Evolutionary conservation across 805 yeast species (phyloP), one percentile per base, ranked within the genome.

Genomic region (Lipomyces oligophaga): DNA sequence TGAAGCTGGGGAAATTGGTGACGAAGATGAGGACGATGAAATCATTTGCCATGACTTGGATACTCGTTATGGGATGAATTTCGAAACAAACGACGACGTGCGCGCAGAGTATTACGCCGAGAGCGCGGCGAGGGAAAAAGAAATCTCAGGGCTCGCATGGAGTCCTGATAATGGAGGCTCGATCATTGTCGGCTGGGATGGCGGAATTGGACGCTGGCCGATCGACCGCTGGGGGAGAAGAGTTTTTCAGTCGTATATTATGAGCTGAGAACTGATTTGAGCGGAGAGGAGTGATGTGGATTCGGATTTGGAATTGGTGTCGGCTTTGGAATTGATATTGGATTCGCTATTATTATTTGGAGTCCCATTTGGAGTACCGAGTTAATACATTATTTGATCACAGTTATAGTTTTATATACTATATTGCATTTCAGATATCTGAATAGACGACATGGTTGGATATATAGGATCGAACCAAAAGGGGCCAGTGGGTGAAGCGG

Each of bases 191-290:
- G 89, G 85, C 1, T 73, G 79, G 42, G 81, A 78, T 49, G 77
- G 75, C 35, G 94, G 94, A 0, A 67, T 85, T 18, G 70, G 80
- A 37, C 71, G 73, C 54, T 85, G 90, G 88, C 77, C 76, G 34
- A 74, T 85, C 38, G 83, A 83, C 38, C 39, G 43, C 6, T 38
- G 54, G 41, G 54, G 54, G 16, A 40, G 54, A 5, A 38, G 54
- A 11, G 49, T 49, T 26, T 49, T 49, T 31, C 54, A 47, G 16
- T 36, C 54, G 30, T 49, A 44, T 31, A 49, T 34, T 5, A 41
- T 49, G 49, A 31, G 54, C 15, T 49, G 34, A 35, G 18, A 34
- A 21, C 5, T 34, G 41, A 19, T 19, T 5, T 19, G 24, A 18
- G 10, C 15, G 16, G 36, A 18, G 10, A 11, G 36, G 36, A 33